A percentile compares a stretch with the other conserved stretches of the same genome.
Evolutionary conservation across 768 basidiomycete species (phyloP).

Genomic region (Boletus vermiculosoides): DNA sequence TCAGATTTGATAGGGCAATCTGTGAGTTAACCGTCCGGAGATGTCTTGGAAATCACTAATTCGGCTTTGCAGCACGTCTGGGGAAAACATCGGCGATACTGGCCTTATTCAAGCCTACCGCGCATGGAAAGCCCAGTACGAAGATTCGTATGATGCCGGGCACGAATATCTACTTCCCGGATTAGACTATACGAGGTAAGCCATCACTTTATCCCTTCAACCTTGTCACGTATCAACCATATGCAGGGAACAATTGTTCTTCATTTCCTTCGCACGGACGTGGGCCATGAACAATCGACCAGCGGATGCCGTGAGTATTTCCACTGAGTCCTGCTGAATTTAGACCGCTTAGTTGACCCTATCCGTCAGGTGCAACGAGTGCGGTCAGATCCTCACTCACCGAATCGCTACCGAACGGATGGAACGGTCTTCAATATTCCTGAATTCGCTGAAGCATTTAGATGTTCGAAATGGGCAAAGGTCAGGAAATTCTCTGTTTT

Average conservation of each 20-base stretch:
- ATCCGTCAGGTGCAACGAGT: slow-evolving; percentile 63
- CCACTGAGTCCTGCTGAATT: not conserved
- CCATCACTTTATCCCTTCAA: not conserved
- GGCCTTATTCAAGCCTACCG: slow-evolving; percentile 84
- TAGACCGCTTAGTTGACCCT: not conserved
- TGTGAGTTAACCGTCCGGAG: slow-evolving; percentile 44
- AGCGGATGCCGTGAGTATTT: slow-evolving; percentile 66
- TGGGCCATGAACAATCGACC: slow-evolving; percentile 85
- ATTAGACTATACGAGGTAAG: slow-evolving; percentile 67
- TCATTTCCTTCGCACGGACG: slow-evolving; percentile 85
- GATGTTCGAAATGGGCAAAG: slow-evolving; percentile 73
- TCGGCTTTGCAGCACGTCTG: slow-evolving; percentile 62
- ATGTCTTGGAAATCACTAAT: slow-evolving; percentile 7
- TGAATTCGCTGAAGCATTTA: slow-evolving; percentile 86
- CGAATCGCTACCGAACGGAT: slow-evolving; percentile 72
- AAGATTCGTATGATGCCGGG: slow-evolving; percentile 53
- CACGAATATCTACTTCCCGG: slow-evolving; percentile 81
- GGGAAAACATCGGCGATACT: slow-evolving; percentile 88
- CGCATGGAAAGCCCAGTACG: slow-evolving; percentile 84
- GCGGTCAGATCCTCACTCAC: slow-evolving; percentile 88
- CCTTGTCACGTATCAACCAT: not conserved
- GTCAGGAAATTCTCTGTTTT: slow-evolving; percentile 38
- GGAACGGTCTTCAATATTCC: slow-evolving; percentile 87
- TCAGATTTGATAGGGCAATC: slow-evolving; percentile 54
- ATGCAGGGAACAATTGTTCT: slow-evolving; percentile 86